Evolutionary conservation across 202 grass and related monocot genomes (phyloP).

Genomic region (Bolboschoenoplectus hybrid): DNA sequence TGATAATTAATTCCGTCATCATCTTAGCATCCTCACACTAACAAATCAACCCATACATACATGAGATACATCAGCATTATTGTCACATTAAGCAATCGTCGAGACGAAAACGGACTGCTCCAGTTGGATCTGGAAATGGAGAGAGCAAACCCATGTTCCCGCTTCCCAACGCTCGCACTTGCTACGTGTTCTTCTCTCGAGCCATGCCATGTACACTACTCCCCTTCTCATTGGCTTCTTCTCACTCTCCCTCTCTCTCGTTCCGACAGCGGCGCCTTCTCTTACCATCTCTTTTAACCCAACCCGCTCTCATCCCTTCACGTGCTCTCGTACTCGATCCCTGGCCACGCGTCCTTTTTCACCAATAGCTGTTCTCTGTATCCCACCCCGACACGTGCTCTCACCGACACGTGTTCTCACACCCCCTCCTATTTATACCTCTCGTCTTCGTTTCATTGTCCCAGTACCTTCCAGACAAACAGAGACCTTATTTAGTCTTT

Average conservation of each 20-base stretch:
- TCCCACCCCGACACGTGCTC: conserved; percentile 37
- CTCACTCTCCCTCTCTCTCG: conserved; percentile 23
- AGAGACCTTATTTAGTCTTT: background rate
- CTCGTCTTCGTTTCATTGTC: background rate
- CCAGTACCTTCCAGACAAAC: background rate
- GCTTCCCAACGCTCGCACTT: conserved; percentile 21
- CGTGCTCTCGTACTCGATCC: conserved; percentile 21
- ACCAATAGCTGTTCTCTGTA: conserved; percentile 43
- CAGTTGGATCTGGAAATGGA: background rate
- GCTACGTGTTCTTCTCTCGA: conserved; percentile 26
- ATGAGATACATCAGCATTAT: background rate
- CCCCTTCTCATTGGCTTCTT: conserved; percentile 37
- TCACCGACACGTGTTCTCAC: conserved; percentile 39
- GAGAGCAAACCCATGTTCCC: background rate
- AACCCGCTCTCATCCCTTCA: conserved; percentile 45
- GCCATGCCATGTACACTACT: conserved; percentile 32
- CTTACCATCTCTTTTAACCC: background rate
- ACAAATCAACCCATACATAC: background rate
- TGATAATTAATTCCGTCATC: background rate
- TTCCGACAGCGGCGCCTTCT: conserved; percentile 39
- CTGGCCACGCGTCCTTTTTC: conserved; percentile 47
- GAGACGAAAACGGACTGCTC: background rate
- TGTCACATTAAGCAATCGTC: background rate
- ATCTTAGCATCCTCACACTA: background rate
- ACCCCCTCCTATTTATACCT: conserved; percentile 41